Percentiles rank a stretch among this genome's conserved stretches.
These are phyloP conservation scores for Coniochaeta sp. DNA, from an alignment of 2,329 filamentous ascomycete species.

Conservation along the genomic window DNA sequence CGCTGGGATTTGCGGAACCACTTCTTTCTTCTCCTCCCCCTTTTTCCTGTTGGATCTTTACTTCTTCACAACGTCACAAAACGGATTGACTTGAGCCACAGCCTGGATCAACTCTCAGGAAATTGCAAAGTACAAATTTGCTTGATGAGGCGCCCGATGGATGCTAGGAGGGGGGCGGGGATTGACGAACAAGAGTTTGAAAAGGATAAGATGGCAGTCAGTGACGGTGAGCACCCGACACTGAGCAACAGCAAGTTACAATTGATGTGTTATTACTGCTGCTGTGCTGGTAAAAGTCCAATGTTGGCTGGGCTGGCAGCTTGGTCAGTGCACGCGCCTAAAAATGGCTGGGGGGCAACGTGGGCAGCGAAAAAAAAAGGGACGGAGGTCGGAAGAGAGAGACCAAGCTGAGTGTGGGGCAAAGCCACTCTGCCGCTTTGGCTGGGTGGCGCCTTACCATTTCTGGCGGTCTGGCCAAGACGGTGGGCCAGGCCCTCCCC, in stretches of 20 bases:
- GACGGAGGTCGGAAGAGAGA: neutral
- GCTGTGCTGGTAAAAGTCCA: neutral
- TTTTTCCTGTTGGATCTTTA: neutral
- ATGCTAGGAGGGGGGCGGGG: neutral
- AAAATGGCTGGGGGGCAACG: neutral
- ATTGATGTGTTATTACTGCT: neutral
- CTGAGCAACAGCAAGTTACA: neutral
- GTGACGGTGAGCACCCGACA: neutral
- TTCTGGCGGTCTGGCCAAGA: neutral
- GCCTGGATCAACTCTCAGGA: neutral
- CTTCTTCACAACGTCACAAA: neutral
- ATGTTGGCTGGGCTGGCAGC: neutral
- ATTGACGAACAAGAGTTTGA: neutral
- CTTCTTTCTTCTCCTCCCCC: neutral
- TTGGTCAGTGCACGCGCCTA: neutral
- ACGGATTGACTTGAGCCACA: neutral
- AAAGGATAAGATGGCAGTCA: neutral
- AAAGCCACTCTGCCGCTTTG: no score
- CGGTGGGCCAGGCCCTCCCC: neutral
- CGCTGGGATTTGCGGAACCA: neutral
- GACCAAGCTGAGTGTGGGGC: neutral
- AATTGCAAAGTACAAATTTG: neutral
- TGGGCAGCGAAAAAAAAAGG: neutral
- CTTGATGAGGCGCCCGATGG: neutral
- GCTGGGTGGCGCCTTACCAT: neutral